Percentiles rank a stretch among this genome's conserved stretches.
These are phyloP conservation scores for Yamadazyma jaroonii DNA, from an alignment of 1,139 yeast genomes.

Conservation along the genomic window DNA sequence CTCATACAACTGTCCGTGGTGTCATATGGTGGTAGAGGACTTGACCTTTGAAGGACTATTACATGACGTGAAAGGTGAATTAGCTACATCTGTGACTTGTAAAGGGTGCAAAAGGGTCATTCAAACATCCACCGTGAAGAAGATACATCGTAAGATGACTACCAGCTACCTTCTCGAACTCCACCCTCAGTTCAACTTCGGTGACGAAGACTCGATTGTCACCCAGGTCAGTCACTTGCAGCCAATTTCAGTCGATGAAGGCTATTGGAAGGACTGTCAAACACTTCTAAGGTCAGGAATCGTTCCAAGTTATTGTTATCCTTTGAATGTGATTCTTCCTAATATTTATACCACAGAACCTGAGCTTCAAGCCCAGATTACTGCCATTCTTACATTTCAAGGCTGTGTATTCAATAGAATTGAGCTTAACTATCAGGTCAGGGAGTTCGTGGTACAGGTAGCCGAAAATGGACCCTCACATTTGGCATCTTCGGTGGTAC, in stretches of 20 bases:
- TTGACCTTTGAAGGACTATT: conserved; percentile 1
- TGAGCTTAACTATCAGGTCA: conserved; percentile 2
- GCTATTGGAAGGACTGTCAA: conserved; percentile 2
- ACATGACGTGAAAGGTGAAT: not conserved
- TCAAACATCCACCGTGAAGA: not conserved
- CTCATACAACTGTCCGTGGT: conserved; percentile 18
- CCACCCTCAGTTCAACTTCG: not conserved
- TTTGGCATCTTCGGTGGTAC: no score
- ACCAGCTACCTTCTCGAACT: not conserved
- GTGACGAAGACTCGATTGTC: not conserved
- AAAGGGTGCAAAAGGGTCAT: not conserved
- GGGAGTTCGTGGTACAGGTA: not conserved
- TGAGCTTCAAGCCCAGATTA: not conserved
- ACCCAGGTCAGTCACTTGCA: not conserved
- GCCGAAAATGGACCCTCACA: no score
- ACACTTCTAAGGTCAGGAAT: conserved; percentile 8
- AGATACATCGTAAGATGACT: no score
- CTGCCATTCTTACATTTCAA: not conserved
- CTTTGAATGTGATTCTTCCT: conserved; percentile 11
- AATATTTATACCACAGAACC: not conserved
- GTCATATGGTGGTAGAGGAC: conserved; percentile 12
- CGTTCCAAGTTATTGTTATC: conserved; percentile 18
- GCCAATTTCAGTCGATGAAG: not conserved
- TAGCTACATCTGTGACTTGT: not conserved
- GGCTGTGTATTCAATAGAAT: conserved; percentile 1